Evolutionary conservation across 2,329 filamentous ascomycete species (phyloP), one percentile per base, ranked within the genome.

Genomic region (Ilyonectria sp.): DNA sequence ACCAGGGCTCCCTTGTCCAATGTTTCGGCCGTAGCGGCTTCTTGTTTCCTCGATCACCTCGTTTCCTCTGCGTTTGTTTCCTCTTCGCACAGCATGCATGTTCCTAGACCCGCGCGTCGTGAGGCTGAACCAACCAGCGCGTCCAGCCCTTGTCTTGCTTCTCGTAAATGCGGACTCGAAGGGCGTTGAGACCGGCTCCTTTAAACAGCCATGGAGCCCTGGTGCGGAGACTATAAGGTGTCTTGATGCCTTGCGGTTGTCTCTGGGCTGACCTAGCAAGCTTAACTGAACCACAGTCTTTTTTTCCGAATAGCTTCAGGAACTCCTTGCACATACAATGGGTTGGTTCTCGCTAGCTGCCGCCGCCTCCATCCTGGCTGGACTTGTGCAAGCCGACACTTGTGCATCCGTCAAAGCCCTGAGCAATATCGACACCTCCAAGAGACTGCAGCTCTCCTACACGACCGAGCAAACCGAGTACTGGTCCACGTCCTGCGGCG

Each of bases 401-500:
- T 70, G 66, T 56, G n/a, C 33, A 15, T 19, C 57, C 17, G 55
- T 68, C 33, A 13, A 47, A 9, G 19, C 43, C n/a, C 31, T 31
- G 35, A 67, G 61, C 47, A 52, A 43, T 43, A 60, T 67, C n/a
- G 52, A 61, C 7, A 53, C 47, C 6, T 19, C 7, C 56, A 13
- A 19, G 8, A 29, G n/a, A 5, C 63, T 79, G 1, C 72, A 79
- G 6, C 17, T 79, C 8, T 71, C 73, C 15, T 86, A 85, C 69
- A 75, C 70, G 10, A 57, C 57, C 2, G 82, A 83, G 50, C 75
- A 84, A 69, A 75, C 72, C 8, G 75, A 84, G 23, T 86, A 86
- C 74, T 86, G 84, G 84, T 86, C 85, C 3, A 80, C 80, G 2
- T 75, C 78, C 21, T 83, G 83, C 63, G 76, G 81, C 17, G 79